Conservation (phyloP, 129 eudicot genomes). For the Chrysanthemum seticuspe region DNA sequence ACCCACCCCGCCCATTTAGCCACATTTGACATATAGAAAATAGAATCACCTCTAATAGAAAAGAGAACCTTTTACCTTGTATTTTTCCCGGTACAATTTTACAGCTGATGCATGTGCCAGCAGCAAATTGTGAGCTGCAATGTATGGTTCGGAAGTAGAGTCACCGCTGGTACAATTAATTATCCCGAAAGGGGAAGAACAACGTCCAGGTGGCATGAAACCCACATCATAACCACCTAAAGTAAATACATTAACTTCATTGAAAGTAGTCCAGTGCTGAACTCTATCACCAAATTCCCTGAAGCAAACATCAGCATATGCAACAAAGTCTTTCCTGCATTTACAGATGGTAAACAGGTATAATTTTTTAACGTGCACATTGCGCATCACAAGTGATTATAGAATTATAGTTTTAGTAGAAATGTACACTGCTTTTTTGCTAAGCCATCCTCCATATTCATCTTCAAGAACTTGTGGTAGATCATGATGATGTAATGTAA, state of each 20-base stretch:
- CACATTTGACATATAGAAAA: not conserved
- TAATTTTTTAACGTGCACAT: not conserved
- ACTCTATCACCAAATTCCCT: constrained; percentile 79
- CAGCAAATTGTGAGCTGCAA: constrained; percentile 56
- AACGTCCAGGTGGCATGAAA: constrained; percentile 43
- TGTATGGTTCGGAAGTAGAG: constrained; percentile 58
- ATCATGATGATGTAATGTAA: constrained; percentile 26
- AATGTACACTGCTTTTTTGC: constrained; percentile 51
- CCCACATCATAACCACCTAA: constrained; percentile 54
- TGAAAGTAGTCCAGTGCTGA: constrained; percentile 68
- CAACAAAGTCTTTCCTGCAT: constrained; percentile 49
- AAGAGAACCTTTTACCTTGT: constrained; percentile 46
- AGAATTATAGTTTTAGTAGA: constrained; percentile 4
- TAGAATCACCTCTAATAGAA: not conserved
- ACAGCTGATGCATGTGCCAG: constrained; percentile 67
- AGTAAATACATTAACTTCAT: constrained; percentile 51
- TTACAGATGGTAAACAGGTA: constrained; percentile 5
- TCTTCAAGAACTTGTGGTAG: constrained; percentile 78
- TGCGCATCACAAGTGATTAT: constrained; percentile 1
- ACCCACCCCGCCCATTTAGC: not conserved
- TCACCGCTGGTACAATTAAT: constrained; percentile 37
- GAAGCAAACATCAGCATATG: constrained; percentile 68
- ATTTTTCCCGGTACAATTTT: constrained; percentile 45
- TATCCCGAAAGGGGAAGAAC: constrained; percentile 46
- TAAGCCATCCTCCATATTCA: constrained; percentile 81